Evolutionary conservation across 2,329 filamentous ascomycete genomes (phyloP), one percentile per base, ranked within the genome.

Genomic region (Dactylonectria macrodidyma): DNA sequence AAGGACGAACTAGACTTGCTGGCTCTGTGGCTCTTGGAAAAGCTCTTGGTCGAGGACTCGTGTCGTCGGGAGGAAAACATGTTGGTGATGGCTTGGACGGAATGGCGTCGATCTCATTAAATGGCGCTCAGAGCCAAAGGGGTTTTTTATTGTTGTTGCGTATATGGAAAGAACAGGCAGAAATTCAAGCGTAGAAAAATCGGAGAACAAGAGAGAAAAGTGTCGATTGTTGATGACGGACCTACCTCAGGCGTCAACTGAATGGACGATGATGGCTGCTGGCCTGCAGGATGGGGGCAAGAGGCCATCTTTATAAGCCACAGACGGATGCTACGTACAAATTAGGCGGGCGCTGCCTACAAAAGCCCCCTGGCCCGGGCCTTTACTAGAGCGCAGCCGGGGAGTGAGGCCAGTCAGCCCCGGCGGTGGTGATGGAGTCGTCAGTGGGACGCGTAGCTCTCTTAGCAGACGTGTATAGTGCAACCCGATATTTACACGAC

Each of bases 1-100:
- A 89, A 88, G 1, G 87, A 89, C 2, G 86, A 82, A 73, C 79
- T 87, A 5, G 87, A 85, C 71, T 86, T 88, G 72, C 79, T 82
- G 26, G 75, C 73, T 69, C 87, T 87, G 63, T 87, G 84, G 68
- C 83, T 80, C 70, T 87, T 89, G 59, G 86, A 86, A 66, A 87
- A 88, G 79, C 85, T 89, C 79, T 81, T 86, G 81, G 73, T 85
- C 36, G 82, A 81, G 38, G 78, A 77, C 46, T 87, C 84, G 58
- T 81, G 81, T 66, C 83, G 83, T 76, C 82, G 83, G 69, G 51
- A 54, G 47, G 73, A 73, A 64, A 87, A 88, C 87, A 87, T 88
- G 38, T 68, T 76, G 73, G 59, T 48, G 26, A 26, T 59, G 26
- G 47, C 14, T 56, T 48, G 56, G 46, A 54, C 5, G 19, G 38